Evolutionary conservation across 2,329 filamentous ascomycete genomes (phyloP), one percentile per base, ranked within the genome.

Genomic region (Ophiostoma sp.): DNA sequence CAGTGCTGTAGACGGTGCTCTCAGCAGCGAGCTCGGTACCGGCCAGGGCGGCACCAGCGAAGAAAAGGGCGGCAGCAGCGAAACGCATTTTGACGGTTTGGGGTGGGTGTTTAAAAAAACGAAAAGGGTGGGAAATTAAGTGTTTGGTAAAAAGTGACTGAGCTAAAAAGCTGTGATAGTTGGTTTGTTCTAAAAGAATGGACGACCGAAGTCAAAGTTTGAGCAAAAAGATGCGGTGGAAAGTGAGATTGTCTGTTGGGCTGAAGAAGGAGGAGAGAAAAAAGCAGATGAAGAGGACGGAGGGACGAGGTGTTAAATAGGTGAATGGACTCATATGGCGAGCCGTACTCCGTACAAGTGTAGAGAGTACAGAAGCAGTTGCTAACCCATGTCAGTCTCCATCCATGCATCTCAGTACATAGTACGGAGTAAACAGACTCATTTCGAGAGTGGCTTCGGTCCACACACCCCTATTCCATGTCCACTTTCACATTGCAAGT

Each of bases 61-160:
- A 81, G 77, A 65, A 39, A 65, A 80, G 78, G 75, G 82, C 81
- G 76, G 83, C 80, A 77, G 82, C 76, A 76, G 84, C 77, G 85
- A 87, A 87, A 86, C 85, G 85, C 86, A 89, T 89, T 77, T 87
- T 88, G 86, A 82, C 75, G 74, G 79, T 73, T 70, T n/a, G 13
- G 68, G 39, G 20, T 36, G 23, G 15, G 35, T 36, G 33, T 65
- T 36, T 65, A 36, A 44, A 68, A 64, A 27, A 31, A 33, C 73
- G 73, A 60, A 48, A 44, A 27, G 36, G 41, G 27, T 31, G 27
- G 23, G 62, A 71, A 73, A 73, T 67, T 68, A 70, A 71, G 27
- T 65, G 68, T 54, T 54, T 57, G 52, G 52, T 57, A 69, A 68
- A 60, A 57, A 75, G 68, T 74, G 74, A 31, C 67, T 67, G 54